phyloP scores from a whole-genome alignment of 1,284 basidiomycete genomes.

The Boletus hoseneyae region DNA sequence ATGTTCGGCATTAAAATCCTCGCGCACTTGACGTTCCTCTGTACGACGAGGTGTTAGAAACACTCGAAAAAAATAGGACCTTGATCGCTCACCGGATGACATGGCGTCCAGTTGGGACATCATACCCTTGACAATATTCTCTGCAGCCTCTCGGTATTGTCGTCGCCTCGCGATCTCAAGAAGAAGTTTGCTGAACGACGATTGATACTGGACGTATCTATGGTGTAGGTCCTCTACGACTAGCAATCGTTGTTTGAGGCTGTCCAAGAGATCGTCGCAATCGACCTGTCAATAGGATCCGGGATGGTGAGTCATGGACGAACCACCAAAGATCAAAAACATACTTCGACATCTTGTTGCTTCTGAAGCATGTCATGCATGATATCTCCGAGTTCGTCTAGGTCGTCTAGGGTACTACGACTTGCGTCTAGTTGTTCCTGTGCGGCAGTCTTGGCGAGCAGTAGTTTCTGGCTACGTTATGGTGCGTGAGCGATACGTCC shows the following conservation, averaged over 20 bases:
- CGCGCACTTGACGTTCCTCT: slow-evolving; percentile 67
- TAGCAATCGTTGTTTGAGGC: slow-evolving; percentile 56
- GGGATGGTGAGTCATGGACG: not conserved
- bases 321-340: not conserved
- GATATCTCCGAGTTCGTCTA: slow-evolving; percentile 73
- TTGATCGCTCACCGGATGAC: slow-evolving; percentile 51
- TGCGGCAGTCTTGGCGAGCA: slow-evolving; percentile 40
- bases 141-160: slow-evolving; percentile 60
- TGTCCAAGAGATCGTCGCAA: slow-evolving; percentile 50
- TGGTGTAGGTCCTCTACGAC: slow-evolving; percentile 61
- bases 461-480: slow-evolving; percentile 42
- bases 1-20: slow-evolving; percentile 67
- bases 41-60: not conserved
- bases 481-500: slow-evolving; percentile 2
- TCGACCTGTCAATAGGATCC: slow-evolving; percentile 37
- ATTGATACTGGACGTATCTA: slow-evolving; percentile 62
- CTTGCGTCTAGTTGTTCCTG: slow-evolving; percentile 49
- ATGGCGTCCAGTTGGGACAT: slow-evolving; percentile 55
- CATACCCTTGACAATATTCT: slow-evolving; percentile 65
- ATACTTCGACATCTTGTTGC: slow-evolving; percentile 64
- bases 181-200: slow-evolving; percentile 67
- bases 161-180: slow-evolving; percentile 68
- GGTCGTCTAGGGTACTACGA: slow-evolving; percentile 49
- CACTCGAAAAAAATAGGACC: not conserved
- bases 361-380: slow-evolving; percentile 71